Evolutionary conservation across 2,329 filamentous ascomycete species (phyloP).

Genomic region (Endoconidiophora polonica): DNA sequence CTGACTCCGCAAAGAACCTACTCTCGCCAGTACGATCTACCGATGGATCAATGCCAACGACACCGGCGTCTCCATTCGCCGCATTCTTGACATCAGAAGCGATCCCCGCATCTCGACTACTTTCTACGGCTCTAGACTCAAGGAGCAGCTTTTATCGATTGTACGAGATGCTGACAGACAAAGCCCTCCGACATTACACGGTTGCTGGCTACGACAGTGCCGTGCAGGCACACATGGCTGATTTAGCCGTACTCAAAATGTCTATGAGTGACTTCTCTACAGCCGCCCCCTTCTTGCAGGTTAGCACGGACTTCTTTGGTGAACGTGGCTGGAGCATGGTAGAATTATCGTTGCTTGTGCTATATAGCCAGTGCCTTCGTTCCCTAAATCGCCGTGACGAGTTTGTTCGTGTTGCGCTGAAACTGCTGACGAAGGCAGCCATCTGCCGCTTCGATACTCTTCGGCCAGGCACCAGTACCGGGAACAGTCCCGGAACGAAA

Average conservation of each 20-base stretch:
- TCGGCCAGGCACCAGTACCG: constrained; percentile 12
- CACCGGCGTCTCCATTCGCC: constrained; percentile 7
- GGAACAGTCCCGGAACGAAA: not conserved
- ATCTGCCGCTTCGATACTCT: constrained; percentile 21
- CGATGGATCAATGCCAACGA: not conserved
- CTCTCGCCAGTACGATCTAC: not conserved
- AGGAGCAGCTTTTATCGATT: constrained; percentile 47
- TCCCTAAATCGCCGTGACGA: constrained; percentile 61
- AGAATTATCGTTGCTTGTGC: constrained; percentile 67
- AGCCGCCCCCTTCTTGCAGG: constrained; percentile 62
- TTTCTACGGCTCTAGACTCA: constrained; percentile 45
- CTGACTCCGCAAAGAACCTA: constrained; percentile 10
- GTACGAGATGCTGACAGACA: constrained; percentile 66
- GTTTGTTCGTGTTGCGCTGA: constrained; percentile 59
- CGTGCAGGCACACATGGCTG: constrained; percentile 60
- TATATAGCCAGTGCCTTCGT: constrained; percentile 72
- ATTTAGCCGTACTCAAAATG: constrained; percentile 73
- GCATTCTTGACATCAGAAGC: constrained; percentile 5
- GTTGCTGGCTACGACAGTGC: constrained; percentile 65
- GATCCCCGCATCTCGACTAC: constrained; percentile 38
- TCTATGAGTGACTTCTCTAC: constrained; percentile 54
- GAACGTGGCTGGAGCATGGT: constrained; percentile 62
- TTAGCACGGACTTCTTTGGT: constrained; percentile 63
- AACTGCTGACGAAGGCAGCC: constrained; percentile 49
- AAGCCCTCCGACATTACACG: constrained; percentile 66